Evolutionary conservation across 805 yeast genomes (phyloP), one percentile per base, ranked within the genome.

Genomic region (Candida easanensis): DNA sequence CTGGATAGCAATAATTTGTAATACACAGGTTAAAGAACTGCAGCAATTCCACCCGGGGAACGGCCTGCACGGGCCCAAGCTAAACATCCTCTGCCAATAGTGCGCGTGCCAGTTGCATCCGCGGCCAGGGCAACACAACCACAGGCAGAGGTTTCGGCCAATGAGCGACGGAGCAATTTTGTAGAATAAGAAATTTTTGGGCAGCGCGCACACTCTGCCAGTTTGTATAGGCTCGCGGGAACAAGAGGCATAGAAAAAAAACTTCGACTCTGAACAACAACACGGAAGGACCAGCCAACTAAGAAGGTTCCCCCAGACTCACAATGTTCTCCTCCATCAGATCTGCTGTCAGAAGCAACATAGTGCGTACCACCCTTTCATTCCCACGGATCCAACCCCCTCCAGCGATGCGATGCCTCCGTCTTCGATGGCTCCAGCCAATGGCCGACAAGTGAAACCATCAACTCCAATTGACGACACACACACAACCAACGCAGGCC

Each of bases 311-410:
- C 18, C 17, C 25, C 19, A 37, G 41, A 39, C 46, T 33, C 39
- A 45, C 41, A 46, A 58, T 58, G 63, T 58, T 58, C 57, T 55
- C 62, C 45, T 56, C 63, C 38, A 21, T 58, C 52, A 58, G 63
- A 58, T 53, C 60, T 48, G 51, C 63, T 54, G 58, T 58, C 46
- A 58, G 56, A 52, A 52, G 54, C 52, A 58, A 58, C 53, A 56
- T 58, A 40, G 63, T 58, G 53, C 41, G 61, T 58, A 26, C 31
- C 27, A 8, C n/a, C 22, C 30, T 10, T 10, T 8, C 10, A 22
- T 8, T 10, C 25, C 25, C 25, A 22, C 10, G 25, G 10, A 8
- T 10, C 25, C 25, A 22, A 7, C 10, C 7, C 25, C 25, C 10
- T 10, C 25, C 25, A 7, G 10, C 25, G 25, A 22, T 33, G 15